phyloP scores from a whole-genome alignment of 495 filamentous ascomycete genomes.

The Hypoxylon subgilvum region DNA sequence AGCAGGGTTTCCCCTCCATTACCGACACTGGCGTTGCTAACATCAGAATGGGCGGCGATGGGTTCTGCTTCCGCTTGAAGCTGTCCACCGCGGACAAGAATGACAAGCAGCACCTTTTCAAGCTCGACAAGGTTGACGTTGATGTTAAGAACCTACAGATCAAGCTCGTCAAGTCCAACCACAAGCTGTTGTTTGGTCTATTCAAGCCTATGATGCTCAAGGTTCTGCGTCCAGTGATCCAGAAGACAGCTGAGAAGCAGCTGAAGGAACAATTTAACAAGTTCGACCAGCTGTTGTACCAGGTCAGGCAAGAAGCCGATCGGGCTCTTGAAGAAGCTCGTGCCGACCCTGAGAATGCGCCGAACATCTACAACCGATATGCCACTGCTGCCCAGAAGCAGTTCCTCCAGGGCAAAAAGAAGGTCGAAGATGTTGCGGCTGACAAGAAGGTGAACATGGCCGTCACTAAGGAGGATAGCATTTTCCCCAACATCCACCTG shows the following conservation, averaged over 20 bases:
- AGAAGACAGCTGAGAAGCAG: conserved; percentile 86
- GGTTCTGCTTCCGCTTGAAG: conserved; percentile 90
- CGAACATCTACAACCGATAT: conserved; percentile 89
- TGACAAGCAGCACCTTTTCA: conserved; percentile 85
- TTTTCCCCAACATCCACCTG: conserved; percentile 86
- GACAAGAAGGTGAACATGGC: conserved; percentile 88
- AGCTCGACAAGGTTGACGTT: conserved; percentile 86
- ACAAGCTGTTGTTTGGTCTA: conserved; percentile 86
- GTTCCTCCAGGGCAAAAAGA: conserved; percentile 73
- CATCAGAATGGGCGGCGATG: conserved; percentile 84
- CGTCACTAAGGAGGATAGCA: conserved; percentile 85
- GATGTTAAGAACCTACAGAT: conserved; percentile 84
- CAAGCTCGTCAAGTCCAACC: conserved; percentile 90
- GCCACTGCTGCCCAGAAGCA: conserved; percentile 74
- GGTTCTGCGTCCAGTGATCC: conserved; percentile 79
- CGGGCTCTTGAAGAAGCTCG: conserved; percentile 69
- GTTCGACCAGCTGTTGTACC: conserved; percentile 71
- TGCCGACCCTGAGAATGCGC: conserved; percentile 74
- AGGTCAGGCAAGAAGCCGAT: conserved; percentile 82
- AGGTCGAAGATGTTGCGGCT: conserved; percentile 63
- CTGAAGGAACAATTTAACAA: conserved; percentile 78
- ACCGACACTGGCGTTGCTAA: conserved; percentile 90
- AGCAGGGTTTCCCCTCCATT: conserved; percentile 91
- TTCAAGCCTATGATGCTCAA: conserved; percentile 89
- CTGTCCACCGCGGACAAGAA: conserved; percentile 79